These are phyloP conservation scores for Suillus spraguei DNA, from an alignment of 768 basidiomycete genomes.

Conservation along the genomic window DNA sequence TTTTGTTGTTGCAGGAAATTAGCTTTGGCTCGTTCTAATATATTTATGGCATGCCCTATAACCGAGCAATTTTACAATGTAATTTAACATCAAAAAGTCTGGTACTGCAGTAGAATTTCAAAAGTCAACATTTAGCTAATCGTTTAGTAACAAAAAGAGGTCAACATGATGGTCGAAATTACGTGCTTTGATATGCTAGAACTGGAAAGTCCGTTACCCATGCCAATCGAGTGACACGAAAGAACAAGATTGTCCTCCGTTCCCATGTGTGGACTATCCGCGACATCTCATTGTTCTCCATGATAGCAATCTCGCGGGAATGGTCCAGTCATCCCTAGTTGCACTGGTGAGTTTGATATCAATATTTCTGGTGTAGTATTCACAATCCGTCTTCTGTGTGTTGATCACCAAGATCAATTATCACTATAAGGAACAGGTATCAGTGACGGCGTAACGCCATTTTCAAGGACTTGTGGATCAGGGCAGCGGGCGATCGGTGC, in stretches of 20 bases:
- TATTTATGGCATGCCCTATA: neutral
- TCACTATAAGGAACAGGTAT: neutral
- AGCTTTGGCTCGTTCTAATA: neutral
- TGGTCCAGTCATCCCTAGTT: neutral
- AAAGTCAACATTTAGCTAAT: neutral
- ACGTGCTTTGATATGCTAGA: neutral
- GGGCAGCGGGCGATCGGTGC: neutral
- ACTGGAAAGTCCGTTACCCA: neutral
- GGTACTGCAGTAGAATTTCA: neutral
- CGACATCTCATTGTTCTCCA: neutral
- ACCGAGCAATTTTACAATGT: neutral
- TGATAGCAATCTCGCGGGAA: neutral
- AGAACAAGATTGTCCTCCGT: neutral
- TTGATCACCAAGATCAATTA: neutral
- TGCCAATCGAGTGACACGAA: neutral
- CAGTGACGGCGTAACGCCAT: neutral
- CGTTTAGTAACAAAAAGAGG: neutral
- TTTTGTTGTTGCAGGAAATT: neutral
- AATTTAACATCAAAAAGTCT: neutral
- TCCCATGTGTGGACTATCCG: neutral
- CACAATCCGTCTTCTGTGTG: neutral
- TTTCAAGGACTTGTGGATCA: neutral
- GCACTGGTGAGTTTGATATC: neutral
- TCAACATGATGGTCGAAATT: neutral
- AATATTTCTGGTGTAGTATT: neutral